Conservation (phyloP, 2,329 filamentous ascomycete genomes). For the Epichloe amarillans region DNA sequence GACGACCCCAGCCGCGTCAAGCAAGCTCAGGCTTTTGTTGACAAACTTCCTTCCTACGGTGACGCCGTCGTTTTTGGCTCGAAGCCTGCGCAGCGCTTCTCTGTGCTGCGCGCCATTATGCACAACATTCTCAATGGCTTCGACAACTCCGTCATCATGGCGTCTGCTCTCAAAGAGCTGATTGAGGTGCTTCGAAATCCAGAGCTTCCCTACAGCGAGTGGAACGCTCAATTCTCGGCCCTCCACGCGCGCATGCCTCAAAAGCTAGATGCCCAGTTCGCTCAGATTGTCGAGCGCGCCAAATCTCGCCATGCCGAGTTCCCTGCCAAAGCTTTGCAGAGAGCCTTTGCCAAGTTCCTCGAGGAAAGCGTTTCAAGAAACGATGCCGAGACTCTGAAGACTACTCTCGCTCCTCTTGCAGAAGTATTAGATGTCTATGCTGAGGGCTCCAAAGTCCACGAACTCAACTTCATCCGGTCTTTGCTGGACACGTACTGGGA, state of each 20-base stretch:
- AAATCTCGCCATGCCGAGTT: slow-evolving; percentile 72
- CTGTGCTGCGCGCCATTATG: slow-evolving; percentile 62
- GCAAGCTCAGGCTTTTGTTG: slow-evolving; percentile 87
- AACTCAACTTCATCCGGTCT: slow-evolving; percentile 67
- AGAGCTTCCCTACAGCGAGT: slow-evolving; percentile 91
- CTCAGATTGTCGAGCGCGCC: slow-evolving; percentile 74
- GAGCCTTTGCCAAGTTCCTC: slow-evolving; percentile 76
- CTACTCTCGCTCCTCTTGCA: slow-evolving; percentile 60
- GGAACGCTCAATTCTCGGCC: slow-evolving; percentile 89
- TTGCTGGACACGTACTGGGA: slow-evolving; percentile 73
- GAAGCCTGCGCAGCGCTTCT: slow-evolving; percentile 84
- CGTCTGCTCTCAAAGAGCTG: slow-evolving; percentile 68
- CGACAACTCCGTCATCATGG: slow-evolving; percentile 97
- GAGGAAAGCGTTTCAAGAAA: slow-evolving; percentile 66
- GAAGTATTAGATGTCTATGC: slow-evolving; percentile 67
- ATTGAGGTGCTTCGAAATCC: slow-evolving; percentile 81
- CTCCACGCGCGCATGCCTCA: slow-evolving; percentile 96
- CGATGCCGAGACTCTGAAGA: slow-evolving; percentile 62
- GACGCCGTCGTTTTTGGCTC: slow-evolving; percentile 75
- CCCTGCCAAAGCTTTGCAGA: slow-evolving; percentile 74
- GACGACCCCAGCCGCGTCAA: slow-evolving; percentile 95
- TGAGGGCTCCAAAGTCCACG: slow-evolving; percentile 82
- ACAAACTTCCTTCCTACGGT: slow-evolving; percentile 77
- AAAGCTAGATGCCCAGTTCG: slow-evolving; percentile 72
- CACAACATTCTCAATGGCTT: slow-evolving; percentile 83